Evolutionary conservation across 2,329 filamentous ascomycete species (phyloP).

Genomic region (Colletotrichum eleusines): DNA sequence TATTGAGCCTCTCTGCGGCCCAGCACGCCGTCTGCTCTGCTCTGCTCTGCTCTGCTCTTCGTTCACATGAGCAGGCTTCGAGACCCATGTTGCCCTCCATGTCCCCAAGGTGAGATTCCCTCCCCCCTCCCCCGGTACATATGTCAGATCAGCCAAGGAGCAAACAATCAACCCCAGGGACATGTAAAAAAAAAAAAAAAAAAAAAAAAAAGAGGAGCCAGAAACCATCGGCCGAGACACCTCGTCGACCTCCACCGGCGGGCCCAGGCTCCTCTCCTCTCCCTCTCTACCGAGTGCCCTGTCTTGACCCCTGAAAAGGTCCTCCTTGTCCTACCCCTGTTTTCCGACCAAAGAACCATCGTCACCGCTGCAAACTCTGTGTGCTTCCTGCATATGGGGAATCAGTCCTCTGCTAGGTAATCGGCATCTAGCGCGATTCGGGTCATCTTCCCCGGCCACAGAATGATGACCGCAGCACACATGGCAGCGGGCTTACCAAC

Average conservation of each 20-base stretch:
- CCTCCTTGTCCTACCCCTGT: conserved; percentile 9
- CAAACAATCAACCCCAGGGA: conserved; percentile 9
- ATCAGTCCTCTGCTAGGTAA: not conserved
- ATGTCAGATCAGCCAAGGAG: too few species aligned
- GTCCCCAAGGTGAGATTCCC: not conserved
- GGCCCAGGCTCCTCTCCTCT: too few species aligned
- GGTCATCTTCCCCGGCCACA: not conserved
- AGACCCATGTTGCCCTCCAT: not conserved
- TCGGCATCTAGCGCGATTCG: too few species aligned
- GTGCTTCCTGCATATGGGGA: not conserved
- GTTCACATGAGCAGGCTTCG: too few species aligned
- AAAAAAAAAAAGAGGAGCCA: not conserved
- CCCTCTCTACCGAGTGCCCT: conserved; percentile 8
- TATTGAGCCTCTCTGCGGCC: not conserved
- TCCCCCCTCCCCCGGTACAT: too few species aligned
- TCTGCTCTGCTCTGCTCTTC: too few species aligned
- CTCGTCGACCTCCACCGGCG: not conserved
- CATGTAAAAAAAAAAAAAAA: not conserved
- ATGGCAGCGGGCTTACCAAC: not conserved
- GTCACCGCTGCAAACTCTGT: conserved; percentile 7
- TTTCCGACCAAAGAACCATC: conserved; percentile 16
- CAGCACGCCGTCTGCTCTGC: too few species aligned
- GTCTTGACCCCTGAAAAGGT: not conserved
- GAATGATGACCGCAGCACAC: not conserved
- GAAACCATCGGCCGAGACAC: not conserved